phyloP scores from a whole-genome alignment of 306 rosid genomes.

The Rosa multiflora region DNA sequence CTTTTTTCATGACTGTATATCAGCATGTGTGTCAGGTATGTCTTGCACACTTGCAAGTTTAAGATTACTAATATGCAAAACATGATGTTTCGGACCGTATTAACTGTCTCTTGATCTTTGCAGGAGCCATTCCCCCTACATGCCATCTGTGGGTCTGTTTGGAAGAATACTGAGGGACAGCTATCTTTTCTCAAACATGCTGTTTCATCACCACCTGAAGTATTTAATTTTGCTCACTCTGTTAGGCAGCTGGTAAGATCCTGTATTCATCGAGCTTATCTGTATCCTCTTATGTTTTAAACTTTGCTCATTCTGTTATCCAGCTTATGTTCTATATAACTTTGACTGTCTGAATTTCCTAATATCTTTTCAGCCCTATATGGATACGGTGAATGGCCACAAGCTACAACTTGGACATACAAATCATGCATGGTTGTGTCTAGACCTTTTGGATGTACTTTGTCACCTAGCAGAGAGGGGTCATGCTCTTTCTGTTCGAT shows the following conservation, averaged over 20 bases:
- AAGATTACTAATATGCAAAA: neutral
- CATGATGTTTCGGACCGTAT: neutral
- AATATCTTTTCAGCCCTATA: slow-evolving; percentile 52
- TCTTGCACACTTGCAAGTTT: slow-evolving; percentile 6
- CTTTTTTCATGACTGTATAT: slow-evolving; percentile 77
- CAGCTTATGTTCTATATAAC: neutral
- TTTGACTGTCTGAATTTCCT: slow-evolving; percentile 3
- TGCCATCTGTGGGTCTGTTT: slow-evolving; percentile 85
- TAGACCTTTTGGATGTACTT: slow-evolving; percentile 74
- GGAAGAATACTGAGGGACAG: slow-evolving; percentile 98
- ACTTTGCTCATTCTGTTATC: neutral
- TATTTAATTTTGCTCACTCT: slow-evolving; percentile 81
- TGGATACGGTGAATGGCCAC: slow-evolving; percentile 69
- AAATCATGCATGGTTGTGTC: slow-evolving; percentile 92
- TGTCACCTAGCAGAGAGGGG: slow-evolving; percentile 96
- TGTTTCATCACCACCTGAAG: slow-evolving; percentile 75
- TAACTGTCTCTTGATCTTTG: slow-evolving; percentile 25
- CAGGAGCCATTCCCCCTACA: slow-evolving; percentile 98
- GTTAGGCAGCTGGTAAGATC: slow-evolving; percentile 72
- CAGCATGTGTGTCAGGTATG: slow-evolving; percentile 74
- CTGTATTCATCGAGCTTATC: slow-evolving; percentile 21
- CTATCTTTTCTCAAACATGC: slow-evolving; percentile 89
- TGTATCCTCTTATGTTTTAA: neutral
- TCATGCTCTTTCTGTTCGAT: slow-evolving; percentile 77
- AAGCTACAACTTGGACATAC: slow-evolving; percentile 77